A percentile compares a stretch with the other conserved stretches of the same genome.
These are phyloP conservation scores for Rubia yunnanensis DNA, from an alignment of 257 asterid species.

Conservation along the genomic window DNA sequence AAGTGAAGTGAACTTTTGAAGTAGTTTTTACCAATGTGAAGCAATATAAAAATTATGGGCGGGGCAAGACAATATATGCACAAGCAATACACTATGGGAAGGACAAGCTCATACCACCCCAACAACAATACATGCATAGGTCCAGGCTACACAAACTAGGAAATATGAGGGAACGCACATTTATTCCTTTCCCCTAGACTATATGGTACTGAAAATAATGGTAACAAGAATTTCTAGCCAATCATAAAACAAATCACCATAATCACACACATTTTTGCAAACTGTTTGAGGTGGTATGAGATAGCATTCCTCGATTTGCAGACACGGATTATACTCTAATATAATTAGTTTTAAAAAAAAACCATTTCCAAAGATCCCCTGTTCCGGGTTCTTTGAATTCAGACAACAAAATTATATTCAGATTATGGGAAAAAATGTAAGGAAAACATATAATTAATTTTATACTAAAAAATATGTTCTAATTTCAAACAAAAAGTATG, in stretches of 20 bases:
- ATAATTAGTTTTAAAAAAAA: background rate
- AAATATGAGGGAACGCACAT: background rate
- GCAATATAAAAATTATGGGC: background rate
- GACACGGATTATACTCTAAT: background rate
- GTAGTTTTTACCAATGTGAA: background rate
- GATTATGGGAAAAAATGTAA: background rate
- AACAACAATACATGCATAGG: background rate
- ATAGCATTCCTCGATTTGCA: background rate
- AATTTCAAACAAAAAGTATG: background rate
- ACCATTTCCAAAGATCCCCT: background rate
- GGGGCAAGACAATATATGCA: too few species aligned
- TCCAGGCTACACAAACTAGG: background rate
- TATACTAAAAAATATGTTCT: background rate
- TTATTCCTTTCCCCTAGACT: background rate
- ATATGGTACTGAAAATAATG: background rate
- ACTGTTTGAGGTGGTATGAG: background rate
- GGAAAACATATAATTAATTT: background rate
- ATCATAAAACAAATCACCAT: too few species aligned
- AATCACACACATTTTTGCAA: background rate
- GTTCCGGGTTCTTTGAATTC: background rate
- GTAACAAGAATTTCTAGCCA: background rate
- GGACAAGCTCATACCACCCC: background rate
- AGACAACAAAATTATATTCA: background rate
- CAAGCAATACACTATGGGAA: too few species aligned
- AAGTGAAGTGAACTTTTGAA: background rate